Conservation (phyloP, 352 stramenopile genomes). For the Aphanomyces astaci region DNA sequence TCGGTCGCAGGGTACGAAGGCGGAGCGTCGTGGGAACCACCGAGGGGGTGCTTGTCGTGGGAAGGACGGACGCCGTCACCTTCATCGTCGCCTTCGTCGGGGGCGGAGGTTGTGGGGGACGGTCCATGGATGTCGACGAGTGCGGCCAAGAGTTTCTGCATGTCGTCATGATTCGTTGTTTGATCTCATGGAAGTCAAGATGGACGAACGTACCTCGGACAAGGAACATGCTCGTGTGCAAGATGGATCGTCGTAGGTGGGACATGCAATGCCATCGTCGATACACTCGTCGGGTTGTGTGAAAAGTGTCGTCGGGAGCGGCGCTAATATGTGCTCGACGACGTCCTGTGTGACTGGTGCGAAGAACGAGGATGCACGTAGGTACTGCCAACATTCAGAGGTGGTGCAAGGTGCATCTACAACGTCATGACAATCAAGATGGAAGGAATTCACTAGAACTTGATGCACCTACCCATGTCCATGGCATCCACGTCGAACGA, state of each 20-base stretch:
- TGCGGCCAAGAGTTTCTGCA: constrained; percentile 2
- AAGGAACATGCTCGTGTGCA: background rate
- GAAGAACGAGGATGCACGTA: constrained; percentile 2
- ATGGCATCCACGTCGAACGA: constrained; percentile 5
- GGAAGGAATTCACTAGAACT: background rate
- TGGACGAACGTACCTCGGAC: background rate
- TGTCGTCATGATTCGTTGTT: too few relatives aligned
- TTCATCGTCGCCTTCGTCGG: background rate
- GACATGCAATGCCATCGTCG: background rate
- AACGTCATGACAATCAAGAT: background rate
- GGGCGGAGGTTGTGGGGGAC: background rate
- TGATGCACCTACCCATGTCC: background rate
- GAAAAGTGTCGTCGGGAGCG: background rate
- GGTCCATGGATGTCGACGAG: background rate
- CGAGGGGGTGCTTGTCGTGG: background rate
- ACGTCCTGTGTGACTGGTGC: background rate
- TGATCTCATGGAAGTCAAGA: too few relatives aligned
- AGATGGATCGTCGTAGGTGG: background rate
- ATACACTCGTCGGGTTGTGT: too few relatives aligned
- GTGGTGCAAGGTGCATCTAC: constrained; percentile 19
- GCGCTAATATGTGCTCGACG: background rate
- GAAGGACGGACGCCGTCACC: background rate
- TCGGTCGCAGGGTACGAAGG: too few relatives aligned
- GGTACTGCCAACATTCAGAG: constrained; percentile 15
- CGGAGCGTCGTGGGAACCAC: background rate